phyloP scores from a whole-genome alignment of 352 stramenopile genomes.

The Globisporangium nunn region DNA sequence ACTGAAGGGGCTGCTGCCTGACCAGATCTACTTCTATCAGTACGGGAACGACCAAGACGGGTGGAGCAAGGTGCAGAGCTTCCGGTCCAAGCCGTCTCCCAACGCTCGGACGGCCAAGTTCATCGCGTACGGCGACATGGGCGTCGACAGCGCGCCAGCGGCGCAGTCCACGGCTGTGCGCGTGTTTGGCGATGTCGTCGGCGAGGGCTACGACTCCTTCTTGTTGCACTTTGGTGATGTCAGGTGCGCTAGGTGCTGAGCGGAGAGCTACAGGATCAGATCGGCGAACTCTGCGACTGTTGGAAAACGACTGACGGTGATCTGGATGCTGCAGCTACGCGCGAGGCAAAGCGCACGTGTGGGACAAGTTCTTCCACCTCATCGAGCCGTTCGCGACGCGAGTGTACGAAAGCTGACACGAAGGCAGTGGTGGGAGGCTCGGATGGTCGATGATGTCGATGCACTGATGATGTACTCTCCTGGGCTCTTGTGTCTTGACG shows the following conservation, averaged over 20 bases:
- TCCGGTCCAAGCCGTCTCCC: slow-evolving; percentile 18
- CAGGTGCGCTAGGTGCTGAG: slow-evolving; percentile 23
- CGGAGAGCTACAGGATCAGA: too few species aligned
- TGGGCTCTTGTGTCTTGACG: not conserved
- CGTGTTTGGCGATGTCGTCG: slow-evolving; percentile 48
- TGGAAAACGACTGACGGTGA: not conserved
- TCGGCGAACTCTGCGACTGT: too few species aligned
- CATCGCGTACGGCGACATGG: slow-evolving; percentile 81
- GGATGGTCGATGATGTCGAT: not conserved
- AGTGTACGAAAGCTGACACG: slow-evolving; percentile 25
- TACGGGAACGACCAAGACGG: slow-evolving; percentile 66
- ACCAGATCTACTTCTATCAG: slow-evolving; percentile 64
- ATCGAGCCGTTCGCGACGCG: slow-evolving; percentile 62
- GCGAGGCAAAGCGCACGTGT: slow-evolving; percentile 46
- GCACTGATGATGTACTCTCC: not conserved
- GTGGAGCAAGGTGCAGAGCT: slow-evolving; percentile 33
- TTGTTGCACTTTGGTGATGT: slow-evolving; percentile 74
- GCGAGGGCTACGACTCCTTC: slow-evolving; percentile 54
- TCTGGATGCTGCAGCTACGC: slow-evolving; percentile 35
- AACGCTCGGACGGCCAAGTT: slow-evolving; percentile 35
- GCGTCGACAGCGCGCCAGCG: slow-evolving; percentile 41
- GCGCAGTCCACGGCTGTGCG: slow-evolving; percentile 49
- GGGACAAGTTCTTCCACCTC: slow-evolving; percentile 72
- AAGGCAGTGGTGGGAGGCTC: too few species aligned
- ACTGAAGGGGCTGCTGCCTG: slow-evolving; percentile 29